phyloP scores from a whole-genome alignment of 2,329 filamentous ascomycete species.

The Aspergillus costaricaensis region DNA sequence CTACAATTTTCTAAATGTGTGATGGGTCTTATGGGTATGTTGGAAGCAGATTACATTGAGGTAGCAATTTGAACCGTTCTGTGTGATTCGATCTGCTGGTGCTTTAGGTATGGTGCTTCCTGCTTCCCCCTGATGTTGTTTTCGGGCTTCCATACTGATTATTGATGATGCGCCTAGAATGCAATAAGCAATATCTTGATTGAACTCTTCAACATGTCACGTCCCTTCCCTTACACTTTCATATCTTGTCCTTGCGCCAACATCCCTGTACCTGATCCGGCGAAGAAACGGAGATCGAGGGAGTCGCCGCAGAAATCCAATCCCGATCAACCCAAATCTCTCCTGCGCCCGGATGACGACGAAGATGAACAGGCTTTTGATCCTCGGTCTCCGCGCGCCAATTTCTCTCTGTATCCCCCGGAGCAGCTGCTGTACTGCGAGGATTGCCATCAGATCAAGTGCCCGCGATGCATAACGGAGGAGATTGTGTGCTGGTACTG shows the following conservation, averaged over 20 bases:
- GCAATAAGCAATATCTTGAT: background rate
- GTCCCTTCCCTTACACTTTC: slow-evolving; percentile 63
- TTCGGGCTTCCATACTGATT: background rate
- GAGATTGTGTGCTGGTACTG: slow-evolving; percentile 96
- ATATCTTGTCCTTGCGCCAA: slow-evolving; percentile 66
- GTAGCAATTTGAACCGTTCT: background rate
- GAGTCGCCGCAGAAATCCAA: slow-evolving; percentile 36
- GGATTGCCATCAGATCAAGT: slow-evolving; percentile 95
- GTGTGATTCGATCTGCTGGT: background rate
- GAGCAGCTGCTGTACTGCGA: slow-evolving; percentile 96
- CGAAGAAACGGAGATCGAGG: slow-evolving; percentile 42
- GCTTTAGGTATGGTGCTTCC: background rate
- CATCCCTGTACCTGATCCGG: slow-evolving; percentile 43
- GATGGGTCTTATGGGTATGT: background rate
- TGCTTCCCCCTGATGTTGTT: background rate
- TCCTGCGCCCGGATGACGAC: slow-evolving; percentile 51
- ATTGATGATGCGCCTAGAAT: background rate
- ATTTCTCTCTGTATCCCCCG: slow-evolving; percentile 88
- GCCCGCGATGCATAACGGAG: slow-evolving; percentile 85
- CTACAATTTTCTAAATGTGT: background rate
- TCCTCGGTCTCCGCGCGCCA: slow-evolving; percentile 78
- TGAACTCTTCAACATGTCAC: slow-evolving; percentile 47
- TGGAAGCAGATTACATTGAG: background rate
- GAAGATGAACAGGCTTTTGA: slow-evolving; percentile 82
- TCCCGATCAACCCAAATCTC: slow-evolving; percentile 26